Evolutionary conservation across 2,329 filamentous ascomycete species (phyloP).

Genomic region (Berkeleyomyces basicola): DNA sequence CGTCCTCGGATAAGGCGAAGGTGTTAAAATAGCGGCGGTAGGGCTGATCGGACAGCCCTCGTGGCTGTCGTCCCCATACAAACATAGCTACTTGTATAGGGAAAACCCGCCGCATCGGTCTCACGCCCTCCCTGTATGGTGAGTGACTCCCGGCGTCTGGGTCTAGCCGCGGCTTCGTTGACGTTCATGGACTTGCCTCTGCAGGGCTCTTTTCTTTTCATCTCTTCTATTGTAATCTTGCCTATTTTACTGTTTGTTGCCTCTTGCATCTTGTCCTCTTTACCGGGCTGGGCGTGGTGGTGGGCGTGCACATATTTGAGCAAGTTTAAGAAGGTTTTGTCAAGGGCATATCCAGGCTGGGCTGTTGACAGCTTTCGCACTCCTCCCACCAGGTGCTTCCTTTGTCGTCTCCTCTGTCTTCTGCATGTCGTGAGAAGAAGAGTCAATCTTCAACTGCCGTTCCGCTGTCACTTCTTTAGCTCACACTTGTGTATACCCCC

Average conservation of each 20-base stretch:
- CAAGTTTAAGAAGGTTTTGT: constrained; percentile 10
- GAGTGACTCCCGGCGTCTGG: not conserved
- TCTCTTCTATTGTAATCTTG: not conserved
- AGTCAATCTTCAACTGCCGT: not conserved
- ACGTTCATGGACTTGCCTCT: not conserved
- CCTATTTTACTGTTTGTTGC: not conserved
- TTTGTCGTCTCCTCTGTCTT: not conserved
- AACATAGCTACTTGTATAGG: no score
- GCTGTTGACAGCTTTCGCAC: not conserved
- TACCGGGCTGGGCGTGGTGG: not conserved
- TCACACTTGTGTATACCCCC: not conserved
- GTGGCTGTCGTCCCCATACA: not conserved
- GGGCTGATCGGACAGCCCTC: not conserved
- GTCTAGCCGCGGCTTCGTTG: not conserved
- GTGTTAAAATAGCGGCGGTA: not conserved
- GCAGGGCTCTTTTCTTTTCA: not conserved
- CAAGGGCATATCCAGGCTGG: not conserved
- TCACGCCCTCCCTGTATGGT: not conserved
- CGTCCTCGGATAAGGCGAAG: not conserved
- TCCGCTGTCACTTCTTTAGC: not conserved
- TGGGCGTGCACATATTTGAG: constrained; percentile 6
- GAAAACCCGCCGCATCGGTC: not conserved
- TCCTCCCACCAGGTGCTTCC: not conserved
- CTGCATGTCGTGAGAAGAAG: not conserved
- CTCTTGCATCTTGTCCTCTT: not conserved